These are phyloP conservation scores for Proteromonas lacertae DNA, from an alignment of 352 stramenopile species.

Conservation along the genomic window DNA sequence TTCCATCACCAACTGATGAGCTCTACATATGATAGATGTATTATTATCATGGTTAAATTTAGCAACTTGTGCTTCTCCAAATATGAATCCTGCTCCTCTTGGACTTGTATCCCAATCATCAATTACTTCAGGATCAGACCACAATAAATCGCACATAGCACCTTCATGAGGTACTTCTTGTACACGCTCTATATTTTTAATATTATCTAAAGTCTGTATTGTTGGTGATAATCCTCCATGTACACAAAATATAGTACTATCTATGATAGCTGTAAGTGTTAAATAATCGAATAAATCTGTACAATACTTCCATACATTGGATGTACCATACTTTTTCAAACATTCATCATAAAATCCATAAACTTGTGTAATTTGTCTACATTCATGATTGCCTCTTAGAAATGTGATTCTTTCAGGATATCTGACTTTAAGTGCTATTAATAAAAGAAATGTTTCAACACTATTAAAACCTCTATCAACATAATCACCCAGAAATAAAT, in stretches of 20 bases:
- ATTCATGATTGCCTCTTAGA: constrained; percentile 95
- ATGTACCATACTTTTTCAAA: constrained; percentile 81
- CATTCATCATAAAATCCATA: too few species aligned
- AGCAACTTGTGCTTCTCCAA: constrained; percentile 81
- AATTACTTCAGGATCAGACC: constrained; percentile 66
- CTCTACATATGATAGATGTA: too few species aligned
- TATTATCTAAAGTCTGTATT: constrained; percentile 83
- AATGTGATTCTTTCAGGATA: constrained; percentile 95
- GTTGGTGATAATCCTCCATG: constrained; percentile 88
- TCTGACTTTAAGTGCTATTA: constrained; percentile 83
- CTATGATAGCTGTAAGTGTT: constrained; percentile 80
- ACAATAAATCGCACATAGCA: constrained; percentile 88
- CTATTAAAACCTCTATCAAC: constrained; percentile 96
- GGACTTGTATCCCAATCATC: constrained; percentile 82
- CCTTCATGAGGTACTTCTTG: too few species aligned
- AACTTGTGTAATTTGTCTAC: too few species aligned
- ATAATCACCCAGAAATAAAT: constrained; percentile 98
- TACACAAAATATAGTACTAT: constrained; percentile 96
- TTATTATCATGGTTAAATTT: constrained; percentile 97
- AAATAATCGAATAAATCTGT: constrained; percentile 99
- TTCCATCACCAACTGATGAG: too few species aligned
- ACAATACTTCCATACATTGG: constrained; percentile 96
- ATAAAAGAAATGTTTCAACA: constrained; percentile 89
- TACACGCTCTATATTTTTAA: constrained; percentile 64
- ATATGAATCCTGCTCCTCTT: constrained; percentile 81